Conservation (phyloP, 2,329 filamentous ascomycete genomes). For the Trichophyton rubrum region DNA sequence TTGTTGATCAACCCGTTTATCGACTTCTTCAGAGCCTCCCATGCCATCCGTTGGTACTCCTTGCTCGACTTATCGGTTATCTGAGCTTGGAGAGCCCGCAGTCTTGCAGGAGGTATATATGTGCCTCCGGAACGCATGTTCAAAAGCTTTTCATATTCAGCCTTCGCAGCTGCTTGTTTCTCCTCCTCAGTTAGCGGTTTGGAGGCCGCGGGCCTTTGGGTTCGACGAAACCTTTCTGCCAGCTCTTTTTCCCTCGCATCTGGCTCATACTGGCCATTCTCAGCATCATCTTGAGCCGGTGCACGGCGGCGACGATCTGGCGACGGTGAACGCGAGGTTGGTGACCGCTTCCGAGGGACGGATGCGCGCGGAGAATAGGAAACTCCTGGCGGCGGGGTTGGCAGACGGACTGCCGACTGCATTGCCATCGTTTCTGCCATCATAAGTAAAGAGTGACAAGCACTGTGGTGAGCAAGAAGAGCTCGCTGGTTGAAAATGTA, state of each 20-base stretch:
- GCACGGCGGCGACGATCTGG: conserved; percentile 40
- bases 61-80: conserved; percentile 94
- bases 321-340: conserved; percentile 42
- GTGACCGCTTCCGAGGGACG: conserved; percentile 45
- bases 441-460: not conserved
- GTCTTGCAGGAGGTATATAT: conserved; percentile 84
- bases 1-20: conserved; percentile 99
- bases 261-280: conserved; percentile 36
- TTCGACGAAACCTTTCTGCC: conserved; percentile 41
- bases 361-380: conserved; percentile 38
- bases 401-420: conserved; percentile 47
- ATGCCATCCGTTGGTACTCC: conserved; percentile 97
- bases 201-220: conserved; percentile 34
- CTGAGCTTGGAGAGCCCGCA: conserved; percentile 85
- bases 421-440: conserved; percentile 38
- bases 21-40: conserved; percentile 97
- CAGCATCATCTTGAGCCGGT: conserved; percentile 30
- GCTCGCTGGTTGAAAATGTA: not conserved
- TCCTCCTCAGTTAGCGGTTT: conserved; percentile 59
- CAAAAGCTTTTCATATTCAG: conserved; percentile 84
- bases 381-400: conserved; percentile 41
- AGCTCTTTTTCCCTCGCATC: conserved; percentile 40
- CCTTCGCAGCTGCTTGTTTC: conserved; percentile 77
- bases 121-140: conserved; percentile 90
- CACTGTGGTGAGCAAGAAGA: not conserved